Percentiles rank a stretch among this genome's conserved stretches.
Evolutionary conservation across 2,329 filamentous ascomycete species (phyloP).

Genomic region (Penicillium verrucosum): DNA sequence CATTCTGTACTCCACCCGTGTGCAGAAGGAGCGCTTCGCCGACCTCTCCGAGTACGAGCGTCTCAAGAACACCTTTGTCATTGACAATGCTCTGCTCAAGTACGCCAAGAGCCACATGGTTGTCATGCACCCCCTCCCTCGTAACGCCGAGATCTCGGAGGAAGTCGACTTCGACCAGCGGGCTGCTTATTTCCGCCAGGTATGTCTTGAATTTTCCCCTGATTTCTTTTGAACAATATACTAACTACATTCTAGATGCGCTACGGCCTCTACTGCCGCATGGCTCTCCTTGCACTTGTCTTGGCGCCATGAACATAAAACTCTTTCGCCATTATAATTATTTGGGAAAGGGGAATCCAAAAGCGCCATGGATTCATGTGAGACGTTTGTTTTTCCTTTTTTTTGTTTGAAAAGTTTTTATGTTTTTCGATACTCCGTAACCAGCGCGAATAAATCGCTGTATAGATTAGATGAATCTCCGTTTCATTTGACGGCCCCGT

Average conservation of each 20-base stretch:
- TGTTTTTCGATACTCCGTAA: constrained; percentile 34
- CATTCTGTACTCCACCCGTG: constrained; percentile 92
- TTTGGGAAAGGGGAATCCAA: constrained; percentile 13
- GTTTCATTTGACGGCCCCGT: constrained; percentile 30
- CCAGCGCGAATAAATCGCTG: constrained; percentile 28
- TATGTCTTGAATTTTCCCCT: constrained; percentile 50
- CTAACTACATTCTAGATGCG: constrained; percentile 70
- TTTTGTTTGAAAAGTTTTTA: constrained; percentile 30
- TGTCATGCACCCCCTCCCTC: constrained; percentile 90
- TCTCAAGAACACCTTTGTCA: constrained; percentile 82
- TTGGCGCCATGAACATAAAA: constrained; percentile 57
- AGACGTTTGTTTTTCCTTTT: constrained; percentile 19
- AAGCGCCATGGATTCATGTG: constrained; percentile 24
- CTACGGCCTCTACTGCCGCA: constrained; percentile 95
- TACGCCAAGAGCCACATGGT: constrained; percentile 90
- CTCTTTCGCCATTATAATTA: constrained; percentile 17
- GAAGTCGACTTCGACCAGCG: constrained; percentile 97
- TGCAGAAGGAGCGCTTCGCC: constrained; percentile 95
- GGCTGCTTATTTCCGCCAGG: constrained; percentile 98
- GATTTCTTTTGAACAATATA: constrained; percentile 5
- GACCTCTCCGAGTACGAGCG: constrained; percentile 75
- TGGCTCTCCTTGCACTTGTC: constrained; percentile 93
- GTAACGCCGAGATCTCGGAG: constrained; percentile 88
- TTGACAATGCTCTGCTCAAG: constrained; percentile 87
- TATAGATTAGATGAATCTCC: constrained; percentile 40